These are phyloP conservation scores for Xylaria curta DNA, from an alignment of 495 filamentous ascomycete species.

Conservation along the genomic window DNA sequence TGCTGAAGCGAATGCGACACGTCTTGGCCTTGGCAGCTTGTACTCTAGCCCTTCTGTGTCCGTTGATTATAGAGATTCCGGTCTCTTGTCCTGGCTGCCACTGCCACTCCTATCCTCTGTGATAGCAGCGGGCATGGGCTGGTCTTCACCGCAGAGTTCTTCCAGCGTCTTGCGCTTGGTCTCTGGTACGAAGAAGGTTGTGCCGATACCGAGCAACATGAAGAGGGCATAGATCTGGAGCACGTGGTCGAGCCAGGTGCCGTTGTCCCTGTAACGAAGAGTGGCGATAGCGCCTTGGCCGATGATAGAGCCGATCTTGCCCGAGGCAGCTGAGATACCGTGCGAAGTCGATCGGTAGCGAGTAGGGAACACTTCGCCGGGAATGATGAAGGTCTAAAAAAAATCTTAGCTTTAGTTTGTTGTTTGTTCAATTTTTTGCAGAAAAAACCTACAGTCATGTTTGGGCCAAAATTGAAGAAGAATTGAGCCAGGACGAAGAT, in stretches of 20 bases:
- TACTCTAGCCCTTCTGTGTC: neutral
- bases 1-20: neutral
- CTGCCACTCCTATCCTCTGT: conserved; percentile 19
- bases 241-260: conserved; percentile 75
- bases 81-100: conserved; percentile 29
- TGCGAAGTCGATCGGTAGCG: conserved; percentile 84
- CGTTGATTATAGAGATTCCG: conserved; percentile 32
- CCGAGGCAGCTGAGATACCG: conserved; percentile 83
- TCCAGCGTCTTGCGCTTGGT: conserved; percentile 75
- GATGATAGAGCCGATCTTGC: conserved; percentile 82
- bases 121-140: conserved; percentile 24
- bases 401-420: too few relatives aligned
- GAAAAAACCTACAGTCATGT: conserved; percentile 59
- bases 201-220: conserved; percentile 75
- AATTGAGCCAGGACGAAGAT: conserved; percentile 67
- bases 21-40: neutral
- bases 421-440: too few relatives aligned
- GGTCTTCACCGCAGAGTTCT: conserved; percentile 60
- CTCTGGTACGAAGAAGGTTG: conserved; percentile 72
- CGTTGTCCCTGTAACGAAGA: conserved; percentile 53
- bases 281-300: conserved; percentile 60
- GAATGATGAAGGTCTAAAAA: conserved; percentile 78
- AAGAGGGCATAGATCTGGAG: conserved; percentile 82
- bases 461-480: conserved; percentile 89
- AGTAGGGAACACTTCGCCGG: conserved; percentile 89